Evolutionary conservation across 2,329 filamentous ascomycete species (phyloP), one percentile per base, ranked within the genome.

Genomic region (Incumbomyces lentus): DNA sequence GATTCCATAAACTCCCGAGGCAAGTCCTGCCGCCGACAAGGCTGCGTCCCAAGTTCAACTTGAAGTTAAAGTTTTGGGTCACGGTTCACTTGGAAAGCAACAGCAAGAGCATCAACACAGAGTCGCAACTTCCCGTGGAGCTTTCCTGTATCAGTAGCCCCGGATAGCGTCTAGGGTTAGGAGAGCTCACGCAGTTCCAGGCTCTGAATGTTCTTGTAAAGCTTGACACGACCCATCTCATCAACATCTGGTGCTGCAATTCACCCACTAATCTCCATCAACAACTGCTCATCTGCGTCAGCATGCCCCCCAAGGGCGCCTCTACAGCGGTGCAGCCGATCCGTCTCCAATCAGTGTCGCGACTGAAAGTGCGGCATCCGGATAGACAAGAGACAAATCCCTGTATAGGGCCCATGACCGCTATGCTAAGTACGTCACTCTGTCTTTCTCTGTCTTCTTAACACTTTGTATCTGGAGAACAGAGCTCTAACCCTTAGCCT

Each of bases 391-490:
- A 79, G 58, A 65, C 67, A 52, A 83, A 82, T 60, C 76, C 81
- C 45, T 86, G 82, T 59, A 62, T 82, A 41, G 72, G 74, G 13
- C 68, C 81, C 37, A 84, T 86, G 82, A 74, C 73, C 42, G 75
- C 77, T 44, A 76, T 84, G 57, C 64, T 84, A 58, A 79, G 80
- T 84, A 74, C 43, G 71, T 63, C 8, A 1, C 3, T n/a, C 11
- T 38, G 32, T 17, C 26, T 10, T 14, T n/a, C 29, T 17, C 32
- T 14, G 32, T 34, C 29, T 16, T 22, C n/a, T 12, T 56, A 10
- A 33, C 22, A 26, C 22, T 29, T 10, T 34, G 17, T 4, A 26
- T 26, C 22, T 26, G 4, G 5, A 26, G 22, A 26, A 26, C 5
- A 4, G 22, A 26, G 22, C 8, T 4, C 12, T 26, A 26, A 29